Base-by-base conservation (phyloP, 164 flowering plant genomes). In the Magnolia sinica region DNA sequence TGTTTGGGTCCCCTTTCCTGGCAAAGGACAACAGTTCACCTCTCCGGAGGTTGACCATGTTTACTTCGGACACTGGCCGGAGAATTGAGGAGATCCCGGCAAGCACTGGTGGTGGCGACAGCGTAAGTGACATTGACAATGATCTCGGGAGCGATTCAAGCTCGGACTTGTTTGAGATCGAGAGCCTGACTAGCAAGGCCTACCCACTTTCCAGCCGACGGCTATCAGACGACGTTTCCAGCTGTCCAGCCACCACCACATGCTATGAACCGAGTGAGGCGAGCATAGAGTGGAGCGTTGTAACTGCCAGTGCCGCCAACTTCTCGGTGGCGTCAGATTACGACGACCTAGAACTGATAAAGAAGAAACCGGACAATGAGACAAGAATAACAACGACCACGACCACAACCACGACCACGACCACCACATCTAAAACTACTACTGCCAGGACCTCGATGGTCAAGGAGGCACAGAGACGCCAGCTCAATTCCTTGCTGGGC, bases 101-200 rank as follows among this genome's bases (percentile, higher is more conserved):
- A 16, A 74, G 50, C 68, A 70, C 73, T 1, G 50, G 16, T 52
- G 50, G 64, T 20, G 13, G 58, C 23, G 29, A 18, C 29, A 45
- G 50, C 7, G 11, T 19, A 8, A 8, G 19, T 18, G 31, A 74
- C 74, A 76, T 81, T 5, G 93, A 88, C 10, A 20, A 64, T 19
- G 79, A 77, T 52, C 49, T 78, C 0, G 90, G 79, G 51, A 92
- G 98, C 24, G 96, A 92, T 76, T 86, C 91, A 22, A 94, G 98
- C 77, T 94, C 98, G 13, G 98, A 94, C 72, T 79, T 94, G 73
- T 94, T 94, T 18, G 98, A 94, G 86, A 91, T 94, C 29, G 90
- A 87, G 70, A 88, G 89, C 82, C 70, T 92, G 13, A 81, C 84
- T 19, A 31, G 64, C 24, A 69, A 72, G 64, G 27, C 11, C 50